Evolutionary conservation across 768 basidiomycete genomes (phyloP).

Genomic region (Neoboletus brunneissimus): DNA sequence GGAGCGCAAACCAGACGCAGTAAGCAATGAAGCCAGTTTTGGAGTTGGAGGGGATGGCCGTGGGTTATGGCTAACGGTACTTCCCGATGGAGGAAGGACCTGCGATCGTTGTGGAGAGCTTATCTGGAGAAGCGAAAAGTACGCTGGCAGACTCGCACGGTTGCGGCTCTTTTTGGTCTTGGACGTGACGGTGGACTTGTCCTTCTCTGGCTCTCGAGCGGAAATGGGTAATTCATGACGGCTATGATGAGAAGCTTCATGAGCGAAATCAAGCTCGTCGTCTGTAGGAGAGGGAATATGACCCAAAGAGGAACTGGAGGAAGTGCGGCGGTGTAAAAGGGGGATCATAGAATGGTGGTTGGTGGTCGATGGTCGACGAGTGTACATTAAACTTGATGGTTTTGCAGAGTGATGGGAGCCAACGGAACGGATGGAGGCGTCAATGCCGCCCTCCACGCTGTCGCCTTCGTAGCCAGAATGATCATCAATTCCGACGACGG

Average conservation of each 20-base stretch:
- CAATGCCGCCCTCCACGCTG: slow-evolving; percentile 34
- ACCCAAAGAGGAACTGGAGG: slow-evolving; percentile 37
- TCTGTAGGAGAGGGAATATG: slow-evolving; percentile 41
- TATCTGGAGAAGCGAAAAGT: slow-evolving; percentile 69
- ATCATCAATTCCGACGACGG: slow-evolving; percentile 34
- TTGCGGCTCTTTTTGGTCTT: slow-evolving; percentile 55
- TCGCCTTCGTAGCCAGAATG: slow-evolving; percentile 32
- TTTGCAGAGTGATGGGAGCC: slow-evolving; percentile 34
- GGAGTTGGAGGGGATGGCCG: slow-evolving; percentile 63
- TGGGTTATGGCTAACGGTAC: slow-evolving; percentile 36
- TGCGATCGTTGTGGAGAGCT: slow-evolving; percentile 41
- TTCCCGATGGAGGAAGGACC: slow-evolving; percentile 42
- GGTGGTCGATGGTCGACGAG: slow-evolving; percentile 67
- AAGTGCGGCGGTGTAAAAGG: slow-evolving; percentile 51
- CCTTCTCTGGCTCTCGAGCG: slow-evolving; percentile 21
- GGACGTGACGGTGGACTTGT: slow-evolving; percentile 31
- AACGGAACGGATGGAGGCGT: slow-evolving; percentile 44
- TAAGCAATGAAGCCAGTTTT: slow-evolving; percentile 39
- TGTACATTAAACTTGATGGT: slow-evolving; percentile 55
- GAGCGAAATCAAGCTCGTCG: slow-evolving; percentile 40
- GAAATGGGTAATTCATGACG: slow-evolving; percentile 35
- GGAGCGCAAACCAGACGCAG: slow-evolving; percentile 35
- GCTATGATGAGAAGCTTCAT: slow-evolving; percentile 27
- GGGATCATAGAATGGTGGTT: slow-evolving; percentile 65
- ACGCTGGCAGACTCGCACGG: slow-evolving; percentile 71